Evolutionary conservation across 139 green algal species (phyloP).

Genomic region (Zygnema cylindricum): DNA sequence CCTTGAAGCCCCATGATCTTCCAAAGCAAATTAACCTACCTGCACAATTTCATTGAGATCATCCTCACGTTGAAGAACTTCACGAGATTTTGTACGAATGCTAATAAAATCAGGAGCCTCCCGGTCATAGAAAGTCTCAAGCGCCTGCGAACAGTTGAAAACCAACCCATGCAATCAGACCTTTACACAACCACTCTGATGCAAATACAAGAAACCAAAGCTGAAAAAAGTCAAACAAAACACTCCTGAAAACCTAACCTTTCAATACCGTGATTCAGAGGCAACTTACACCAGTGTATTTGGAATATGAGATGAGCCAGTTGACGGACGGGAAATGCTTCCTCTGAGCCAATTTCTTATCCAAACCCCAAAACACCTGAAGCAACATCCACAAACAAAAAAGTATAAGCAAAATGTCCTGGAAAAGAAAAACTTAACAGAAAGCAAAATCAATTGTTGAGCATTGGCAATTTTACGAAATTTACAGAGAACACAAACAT

Average conservation of each 20-base stretch:
- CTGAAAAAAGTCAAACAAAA: not conserved
- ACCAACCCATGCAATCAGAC: not conserved
- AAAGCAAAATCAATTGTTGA: too few species aligned
- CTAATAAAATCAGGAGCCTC: conserved; percentile 87
- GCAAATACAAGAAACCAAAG: not conserved
- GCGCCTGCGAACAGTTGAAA: conserved; percentile 52
- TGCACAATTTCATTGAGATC: conserved; percentile 99
- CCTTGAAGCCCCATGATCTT: too few species aligned
- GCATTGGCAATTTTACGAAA: too few species aligned
- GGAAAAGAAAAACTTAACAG: too few species aligned
- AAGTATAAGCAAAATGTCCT: too few species aligned
- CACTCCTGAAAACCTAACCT: not conserved
- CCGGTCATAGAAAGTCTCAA: conserved; percentile 97
- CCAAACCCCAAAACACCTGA: conserved; percentile 99
- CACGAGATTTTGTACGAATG: conserved; percentile 61
- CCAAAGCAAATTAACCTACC: conserved; percentile 39
- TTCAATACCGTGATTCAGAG: not conserved
- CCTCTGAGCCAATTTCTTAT: conserved; percentile 99
- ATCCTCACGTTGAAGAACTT: conserved; percentile 98
- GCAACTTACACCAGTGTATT: conserved; percentile 89
- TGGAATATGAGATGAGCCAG: conserved; percentile 99
- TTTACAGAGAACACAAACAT: too few species aligned
- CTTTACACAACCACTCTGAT: not conserved
- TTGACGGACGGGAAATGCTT: conserved; percentile 99
- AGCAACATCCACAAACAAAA: conserved; percentile 45